A percentile compares a stretch with the other conserved stretches of the same genome.
phyloP scores from a whole-genome alignment of 495 filamentous ascomycete species.

The Tuber calosporum region DNA sequence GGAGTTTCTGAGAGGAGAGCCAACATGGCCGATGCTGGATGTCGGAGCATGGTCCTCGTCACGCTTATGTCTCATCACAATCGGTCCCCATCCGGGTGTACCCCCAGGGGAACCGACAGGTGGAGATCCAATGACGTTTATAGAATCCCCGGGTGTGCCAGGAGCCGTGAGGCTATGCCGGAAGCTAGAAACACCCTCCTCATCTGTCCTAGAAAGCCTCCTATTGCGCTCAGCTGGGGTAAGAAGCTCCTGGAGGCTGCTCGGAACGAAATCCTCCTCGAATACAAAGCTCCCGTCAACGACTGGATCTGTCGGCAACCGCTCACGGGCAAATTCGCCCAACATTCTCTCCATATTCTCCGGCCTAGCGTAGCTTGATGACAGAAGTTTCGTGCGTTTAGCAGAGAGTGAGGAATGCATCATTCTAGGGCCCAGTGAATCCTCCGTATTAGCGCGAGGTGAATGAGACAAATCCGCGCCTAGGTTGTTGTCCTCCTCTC shows the following conservation, averaged over 20 bases:
- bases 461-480: slow-evolving; percentile 49
- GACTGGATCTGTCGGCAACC: slow-evolving; percentile 53
- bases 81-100: slow-evolving; percentile 71
- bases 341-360: slow-evolving; percentile 55
- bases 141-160: slow-evolving; percentile 53
- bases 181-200: slow-evolving; percentile 54
- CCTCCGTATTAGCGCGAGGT: slow-evolving; percentile 46
- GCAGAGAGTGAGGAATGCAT: slow-evolving; percentile 55
- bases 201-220: slow-evolving; percentile 65
- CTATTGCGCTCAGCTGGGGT: slow-evolving; percentile 85
- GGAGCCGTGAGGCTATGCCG: slow-evolving; percentile 56
- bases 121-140: slow-evolving; percentile 42
- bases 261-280: slow-evolving; percentile 88
- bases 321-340: slow-evolving; percentile 42
- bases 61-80: slow-evolving; percentile 70
- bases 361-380: slow-evolving; percentile 66
- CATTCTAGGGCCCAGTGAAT: slow-evolving; percentile 61
- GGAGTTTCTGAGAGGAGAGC: slow-evolving; percentile 89
- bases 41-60: slow-evolving; percentile 59
- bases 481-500: slow-evolving; percentile 46
- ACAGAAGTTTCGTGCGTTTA: slow-evolving; percentile 71
- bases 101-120: slow-evolving; percentile 62
- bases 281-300: slow-evolving; percentile 83
- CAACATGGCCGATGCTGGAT: slow-evolving; percentile 76
- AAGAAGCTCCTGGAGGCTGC: slow-evolving; percentile 78